Percentiles rank a stretch among this genome's conserved stretches.
Conservation (phyloP, 1,284 basidiomycete genomes). For the Megacollybia platyphylla region DNA sequence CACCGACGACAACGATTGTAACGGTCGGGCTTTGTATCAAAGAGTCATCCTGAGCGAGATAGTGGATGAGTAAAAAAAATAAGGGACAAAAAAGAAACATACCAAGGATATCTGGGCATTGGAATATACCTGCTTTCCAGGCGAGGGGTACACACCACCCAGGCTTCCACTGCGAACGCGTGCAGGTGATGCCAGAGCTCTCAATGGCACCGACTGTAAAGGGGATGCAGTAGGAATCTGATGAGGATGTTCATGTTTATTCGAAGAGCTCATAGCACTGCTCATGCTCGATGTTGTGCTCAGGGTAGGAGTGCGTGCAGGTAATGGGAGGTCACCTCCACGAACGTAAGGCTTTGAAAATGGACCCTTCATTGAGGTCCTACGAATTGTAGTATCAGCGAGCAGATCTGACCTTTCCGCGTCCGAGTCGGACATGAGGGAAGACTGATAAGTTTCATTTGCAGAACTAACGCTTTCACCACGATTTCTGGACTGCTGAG, state of each 20-base stretch:
- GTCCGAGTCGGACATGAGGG: conserved; percentile 36
- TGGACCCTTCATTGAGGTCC: conserved; percentile 22
- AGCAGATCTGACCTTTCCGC: conserved; percentile 33
- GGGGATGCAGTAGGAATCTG: conserved; percentile 28
- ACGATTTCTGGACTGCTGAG: conserved; percentile 30
- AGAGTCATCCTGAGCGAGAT: background rate
- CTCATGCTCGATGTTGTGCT: conserved; percentile 28
- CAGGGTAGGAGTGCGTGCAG: conserved; percentile 32
- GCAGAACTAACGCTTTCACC: conserved; percentile 41
- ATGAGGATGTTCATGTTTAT: conserved; percentile 21
- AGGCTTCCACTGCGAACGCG: conserved; percentile 47
- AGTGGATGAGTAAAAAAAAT: background rate
- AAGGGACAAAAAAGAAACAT: conserved; percentile 7
- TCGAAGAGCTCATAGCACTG: conserved; percentile 20
- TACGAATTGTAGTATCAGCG: conserved; percentile 16
- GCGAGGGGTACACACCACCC: conserved; percentile 22
- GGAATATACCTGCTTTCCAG: conserved; percentile 18
- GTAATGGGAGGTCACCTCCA: conserved; percentile 40
- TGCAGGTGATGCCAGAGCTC: conserved; percentile 16
- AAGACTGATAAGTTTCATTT: conserved; percentile 24
- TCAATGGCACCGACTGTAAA: conserved; percentile 24
- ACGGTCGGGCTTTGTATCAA: background rate
- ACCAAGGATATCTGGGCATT: conserved; percentile 25
- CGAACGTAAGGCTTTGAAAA: conserved; percentile 21
- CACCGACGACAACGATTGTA: conserved; percentile 3